Conservation (phyloP, 352 stramenopile species). For the Pythium inflatum region DNA sequence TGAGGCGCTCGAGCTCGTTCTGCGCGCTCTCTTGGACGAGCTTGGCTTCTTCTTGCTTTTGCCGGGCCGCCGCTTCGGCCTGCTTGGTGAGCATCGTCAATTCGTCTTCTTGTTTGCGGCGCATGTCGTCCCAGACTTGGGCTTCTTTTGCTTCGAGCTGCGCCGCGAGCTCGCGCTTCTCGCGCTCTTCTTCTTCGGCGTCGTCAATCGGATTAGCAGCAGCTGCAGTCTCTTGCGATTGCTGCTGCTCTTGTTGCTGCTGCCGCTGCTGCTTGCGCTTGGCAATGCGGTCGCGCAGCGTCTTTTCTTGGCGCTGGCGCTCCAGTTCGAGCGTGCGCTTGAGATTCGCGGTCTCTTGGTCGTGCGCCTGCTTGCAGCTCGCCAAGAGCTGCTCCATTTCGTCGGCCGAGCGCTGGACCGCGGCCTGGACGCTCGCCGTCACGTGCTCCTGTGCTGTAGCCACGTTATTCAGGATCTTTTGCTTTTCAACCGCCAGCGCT, state of each 20-base stretch:
- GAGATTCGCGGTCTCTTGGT: slow-evolving; percentile 36
- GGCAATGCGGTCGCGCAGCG: slow-evolving; percentile 58
- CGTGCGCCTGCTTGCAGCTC: slow-evolving; percentile 36
- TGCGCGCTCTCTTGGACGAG: slow-evolving; percentile 33
- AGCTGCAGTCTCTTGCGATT: not conserved
- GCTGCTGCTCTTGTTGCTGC: slow-evolving; percentile 16
- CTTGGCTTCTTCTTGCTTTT: slow-evolving; percentile 28
- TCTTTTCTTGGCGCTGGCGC: slow-evolving; percentile 54
- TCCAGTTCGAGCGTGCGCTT: slow-evolving; percentile 39
- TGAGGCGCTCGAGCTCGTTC: slow-evolving; percentile 59
- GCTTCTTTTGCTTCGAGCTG: slow-evolving; percentile 45
- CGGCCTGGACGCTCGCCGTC: slow-evolving; percentile 21
- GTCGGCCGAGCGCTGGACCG: slow-evolving; percentile 31
- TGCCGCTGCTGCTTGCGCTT: slow-evolving; percentile 49
- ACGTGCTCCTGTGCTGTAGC: slow-evolving; percentile 16
- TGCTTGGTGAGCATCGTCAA: slow-evolving; percentile 10
- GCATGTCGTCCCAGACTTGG: slow-evolving; percentile 34
- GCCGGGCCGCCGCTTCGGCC: slow-evolving; percentile 14
- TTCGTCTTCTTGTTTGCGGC: slow-evolving; percentile 28
- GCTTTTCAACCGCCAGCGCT: slow-evolving; percentile 26
- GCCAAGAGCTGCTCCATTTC: slow-evolving; percentile 41
- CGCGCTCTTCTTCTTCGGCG: slow-evolving; percentile 37
- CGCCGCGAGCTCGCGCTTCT: slow-evolving; percentile 41
- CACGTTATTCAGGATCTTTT: slow-evolving; percentile 26
- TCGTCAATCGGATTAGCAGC: slow-evolving; percentile 24